Evolutionary conservation across 257 asterid species (phyloP).

Genomic region (Mitragyna speciosa): DNA sequence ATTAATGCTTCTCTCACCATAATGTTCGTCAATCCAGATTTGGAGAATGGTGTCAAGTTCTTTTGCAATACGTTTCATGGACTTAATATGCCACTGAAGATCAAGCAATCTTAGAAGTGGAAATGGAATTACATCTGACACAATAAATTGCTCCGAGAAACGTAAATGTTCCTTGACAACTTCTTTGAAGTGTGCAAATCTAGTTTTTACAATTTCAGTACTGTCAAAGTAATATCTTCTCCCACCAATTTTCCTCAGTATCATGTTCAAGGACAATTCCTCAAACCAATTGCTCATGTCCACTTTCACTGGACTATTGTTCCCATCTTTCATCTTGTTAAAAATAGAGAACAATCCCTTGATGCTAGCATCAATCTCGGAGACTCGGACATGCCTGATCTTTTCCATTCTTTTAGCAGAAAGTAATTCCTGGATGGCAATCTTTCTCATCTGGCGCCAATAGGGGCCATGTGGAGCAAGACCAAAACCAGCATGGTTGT

Average conservation of each 20-base stretch:
- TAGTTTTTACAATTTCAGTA: not conserved
- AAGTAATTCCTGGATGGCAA: slow-evolving; percentile 41
- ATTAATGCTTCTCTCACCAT: not conserved
- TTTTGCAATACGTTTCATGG: slow-evolving; percentile 38
- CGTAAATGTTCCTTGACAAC: slow-evolving; percentile 26
- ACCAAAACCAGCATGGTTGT: slow-evolving; percentile 44
- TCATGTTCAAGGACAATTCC: slow-evolving; percentile 31
- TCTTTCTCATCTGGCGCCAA: slow-evolving; percentile 47
- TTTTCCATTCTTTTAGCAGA: slow-evolving; percentile 39
- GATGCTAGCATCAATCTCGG: slow-evolving; percentile 29
- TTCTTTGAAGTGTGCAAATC: not conserved
- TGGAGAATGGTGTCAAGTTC: slow-evolving; percentile 32
- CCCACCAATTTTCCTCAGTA: slow-evolving; percentile 15
- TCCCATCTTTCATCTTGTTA: not conserved
- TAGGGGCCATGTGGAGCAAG: slow-evolving; percentile 37
- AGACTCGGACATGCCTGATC: slow-evolving; percentile 32
- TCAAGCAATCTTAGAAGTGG: slow-evolving; percentile 43
- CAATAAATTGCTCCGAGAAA: slow-evolving; percentile 28
- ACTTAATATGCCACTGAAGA: slow-evolving; percentile 37
- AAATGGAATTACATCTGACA: slow-evolving; percentile 37
- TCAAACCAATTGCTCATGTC: slow-evolving; percentile 38
- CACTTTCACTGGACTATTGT: slow-evolving; percentile 9
- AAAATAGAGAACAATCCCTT: slow-evolving; percentile 9
- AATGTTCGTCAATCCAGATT: slow-evolving; percentile 43
- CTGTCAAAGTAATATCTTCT: slow-evolving; percentile 15